phyloP scores from a whole-genome alignment of 2,329 filamentous ascomycete genomes.

The Arthrinium phaeospermum region DNA sequence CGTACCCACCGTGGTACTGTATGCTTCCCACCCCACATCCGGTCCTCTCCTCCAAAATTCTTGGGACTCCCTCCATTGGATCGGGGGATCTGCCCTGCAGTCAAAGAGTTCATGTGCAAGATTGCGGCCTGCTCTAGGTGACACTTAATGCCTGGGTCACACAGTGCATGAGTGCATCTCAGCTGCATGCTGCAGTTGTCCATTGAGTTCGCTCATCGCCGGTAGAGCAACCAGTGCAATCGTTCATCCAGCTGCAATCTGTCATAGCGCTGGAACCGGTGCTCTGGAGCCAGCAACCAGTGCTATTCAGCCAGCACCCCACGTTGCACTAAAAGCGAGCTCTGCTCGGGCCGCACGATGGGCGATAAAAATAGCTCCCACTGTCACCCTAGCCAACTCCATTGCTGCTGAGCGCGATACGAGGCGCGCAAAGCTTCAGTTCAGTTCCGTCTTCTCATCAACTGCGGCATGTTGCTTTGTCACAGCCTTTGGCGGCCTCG shows the following conservation, averaged over 20 bases:
- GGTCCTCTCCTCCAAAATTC: neutral
- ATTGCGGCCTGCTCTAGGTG: neutral
- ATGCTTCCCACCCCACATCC: neutral
- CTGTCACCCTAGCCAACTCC: neutral
- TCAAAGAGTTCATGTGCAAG: neutral
- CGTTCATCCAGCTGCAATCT: neutral
- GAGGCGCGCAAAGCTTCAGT: neutral
- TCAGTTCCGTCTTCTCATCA: neutral
- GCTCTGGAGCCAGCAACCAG: neutral
- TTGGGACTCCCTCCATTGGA: neutral
- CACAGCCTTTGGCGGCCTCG: neutral
- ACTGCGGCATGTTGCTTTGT: neutral
- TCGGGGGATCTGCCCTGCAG: slow-evolving; percentile 2
- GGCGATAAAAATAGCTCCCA: neutral
- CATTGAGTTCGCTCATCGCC: neutral
- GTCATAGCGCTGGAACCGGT: slow-evolving; percentile 4
- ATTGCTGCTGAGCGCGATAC: neutral
- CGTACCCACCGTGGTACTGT: neutral
- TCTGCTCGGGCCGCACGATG: slow-evolving; percentile 2
- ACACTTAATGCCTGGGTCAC: neutral
- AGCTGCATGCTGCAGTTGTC: neutral
- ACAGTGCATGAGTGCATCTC: neutral
- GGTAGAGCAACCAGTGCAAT: neutral
- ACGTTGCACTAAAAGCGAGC: slow-evolving; percentile 2
- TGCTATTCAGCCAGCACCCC: neutral